phyloP scores from a whole-genome alignment of 768 basidiomycete species.

The Serendipita sp. region DNA sequence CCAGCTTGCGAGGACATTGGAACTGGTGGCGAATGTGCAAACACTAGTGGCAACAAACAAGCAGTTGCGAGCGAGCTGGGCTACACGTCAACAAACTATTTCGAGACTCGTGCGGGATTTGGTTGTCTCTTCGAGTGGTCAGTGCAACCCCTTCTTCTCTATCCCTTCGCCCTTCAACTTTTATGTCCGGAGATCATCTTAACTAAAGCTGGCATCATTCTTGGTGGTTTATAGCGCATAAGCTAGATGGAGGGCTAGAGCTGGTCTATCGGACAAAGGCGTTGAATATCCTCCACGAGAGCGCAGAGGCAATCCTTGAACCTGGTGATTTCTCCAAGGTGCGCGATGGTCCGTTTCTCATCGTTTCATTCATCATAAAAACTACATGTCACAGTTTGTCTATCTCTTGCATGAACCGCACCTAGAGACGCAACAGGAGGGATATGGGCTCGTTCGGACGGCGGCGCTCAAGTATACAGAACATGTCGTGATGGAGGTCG shows the following conservation, averaged over 20 bases:
- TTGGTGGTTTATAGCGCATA: neutral
- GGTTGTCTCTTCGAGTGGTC: constrained; percentile 38
- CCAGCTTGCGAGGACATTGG: constrained; percentile 51
- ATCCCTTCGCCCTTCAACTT: too few relatives aligned
- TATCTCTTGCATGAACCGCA: constrained; percentile 55
- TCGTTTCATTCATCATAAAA: too few relatives aligned
- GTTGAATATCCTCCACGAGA: neutral
- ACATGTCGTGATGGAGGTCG: constrained; percentile 71
- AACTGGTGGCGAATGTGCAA: constrained; percentile 47
- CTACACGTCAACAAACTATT: constrained; percentile 33
- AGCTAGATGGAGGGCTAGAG: neutral
- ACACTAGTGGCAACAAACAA: constrained; percentile 63
- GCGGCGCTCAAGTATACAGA: constrained; percentile 66
- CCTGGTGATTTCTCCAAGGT: constrained; percentile 23
- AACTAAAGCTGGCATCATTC: too few relatives aligned
- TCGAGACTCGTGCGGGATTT: constrained; percentile 46
- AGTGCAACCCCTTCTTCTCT: neutral
- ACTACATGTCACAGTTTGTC: constrained; percentile 40
- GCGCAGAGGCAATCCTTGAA: neutral
- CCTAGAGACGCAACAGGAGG: constrained; percentile 54
- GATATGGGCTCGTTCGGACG: constrained; percentile 52
- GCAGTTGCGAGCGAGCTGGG: constrained; percentile 51
- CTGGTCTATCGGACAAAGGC: neutral
- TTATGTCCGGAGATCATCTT: too few relatives aligned
- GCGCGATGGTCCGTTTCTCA: neutral